Conservation (phyloP, 176 grass and related monocot genomes). For the Tillandsia fasciculata region DNA sequence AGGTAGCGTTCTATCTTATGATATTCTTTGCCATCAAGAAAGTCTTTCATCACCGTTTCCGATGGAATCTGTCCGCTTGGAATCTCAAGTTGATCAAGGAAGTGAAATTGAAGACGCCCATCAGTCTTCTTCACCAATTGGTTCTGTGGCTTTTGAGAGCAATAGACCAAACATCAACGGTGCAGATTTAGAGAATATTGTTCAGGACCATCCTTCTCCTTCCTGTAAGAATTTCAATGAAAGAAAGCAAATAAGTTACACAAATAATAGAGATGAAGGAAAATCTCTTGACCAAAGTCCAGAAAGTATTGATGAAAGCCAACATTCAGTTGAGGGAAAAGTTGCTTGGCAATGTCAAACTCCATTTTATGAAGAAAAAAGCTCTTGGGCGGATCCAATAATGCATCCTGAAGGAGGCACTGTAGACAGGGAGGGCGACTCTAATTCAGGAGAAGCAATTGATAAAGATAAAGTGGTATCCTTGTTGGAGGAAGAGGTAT, state of each 20-base stretch:
- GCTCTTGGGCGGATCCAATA: slow-evolving; percentile 10
- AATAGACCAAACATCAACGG: slow-evolving; percentile 8
- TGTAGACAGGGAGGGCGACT: slow-evolving; percentile 1
- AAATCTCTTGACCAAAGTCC: neutral
- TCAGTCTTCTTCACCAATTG: slow-evolving; percentile 1
- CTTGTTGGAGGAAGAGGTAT: slow-evolving; percentile 79
- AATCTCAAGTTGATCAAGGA: slow-evolving; percentile 31
- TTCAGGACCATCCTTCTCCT: slow-evolving; percentile 11
- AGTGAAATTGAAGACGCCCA: slow-evolving; percentile 20
- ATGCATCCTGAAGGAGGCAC: slow-evolving; percentile 1
- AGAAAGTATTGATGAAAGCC: slow-evolving; percentile 4
- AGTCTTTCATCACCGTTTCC: slow-evolving; percentile 41
- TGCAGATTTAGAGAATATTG: slow-evolving; percentile 18
- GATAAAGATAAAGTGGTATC: slow-evolving; percentile 52
- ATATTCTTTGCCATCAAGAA: slow-evolving; percentile 98
- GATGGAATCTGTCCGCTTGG: slow-evolving; percentile 41
- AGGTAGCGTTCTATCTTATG: slow-evolving; percentile 94
- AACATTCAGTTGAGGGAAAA: slow-evolving; percentile 21
- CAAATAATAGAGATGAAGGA: slow-evolving; percentile 18
- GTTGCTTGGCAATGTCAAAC: neutral
- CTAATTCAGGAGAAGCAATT: slow-evolving; percentile 15
- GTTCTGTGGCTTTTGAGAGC: slow-evolving; percentile 13
- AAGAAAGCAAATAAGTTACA: slow-evolving; percentile 17
- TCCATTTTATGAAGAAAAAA: slow-evolving; percentile 13
- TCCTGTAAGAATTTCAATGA: slow-evolving; percentile 3